A percentile compares a stretch with the other conserved stretches of the same genome.
Evolutionary conservation across 129 eudicot genomes (phyloP).

Genomic region (sunflower (Helianthus annuus)): DNA sequence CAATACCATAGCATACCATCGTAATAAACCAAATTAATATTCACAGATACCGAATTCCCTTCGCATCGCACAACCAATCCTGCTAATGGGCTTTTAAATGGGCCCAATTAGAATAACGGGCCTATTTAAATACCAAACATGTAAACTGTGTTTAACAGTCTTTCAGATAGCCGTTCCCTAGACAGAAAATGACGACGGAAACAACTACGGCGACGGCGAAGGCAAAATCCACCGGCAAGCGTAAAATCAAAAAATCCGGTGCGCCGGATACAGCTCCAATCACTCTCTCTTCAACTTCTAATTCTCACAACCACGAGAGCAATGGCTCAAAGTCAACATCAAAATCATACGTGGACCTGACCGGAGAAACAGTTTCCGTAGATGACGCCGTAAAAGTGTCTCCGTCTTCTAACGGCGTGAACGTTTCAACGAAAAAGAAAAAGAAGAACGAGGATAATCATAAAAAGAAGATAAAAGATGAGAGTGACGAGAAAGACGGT

Average conservation of each 20-base stretch:
- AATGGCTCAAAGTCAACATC: constrained; percentile 23
- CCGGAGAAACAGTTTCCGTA: constrained; percentile 10
- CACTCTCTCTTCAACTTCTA: constrained; percentile 2
- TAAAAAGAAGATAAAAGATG: constrained; percentile 27
- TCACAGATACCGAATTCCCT: too few relatives aligned
- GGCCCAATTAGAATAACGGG: not conserved
- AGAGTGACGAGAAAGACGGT: constrained; percentile 32
- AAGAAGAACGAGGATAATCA: not conserved
- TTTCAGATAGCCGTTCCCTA: constrained; percentile 1
- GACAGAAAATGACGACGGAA: constrained; percentile 18
- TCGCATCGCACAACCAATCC: too few relatives aligned
- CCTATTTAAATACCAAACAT: not conserved
- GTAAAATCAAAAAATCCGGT: constrained; percentile 9
- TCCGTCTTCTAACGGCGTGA: constrained; percentile 16
- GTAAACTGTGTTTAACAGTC: not conserved
- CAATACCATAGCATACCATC: too few relatives aligned
- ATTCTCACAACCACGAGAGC: constrained; percentile 17
- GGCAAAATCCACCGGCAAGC: constrained; percentile 23
- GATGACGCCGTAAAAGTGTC: not conserved
- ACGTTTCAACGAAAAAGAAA: constrained; percentile 20
- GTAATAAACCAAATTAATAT: too few relatives aligned
- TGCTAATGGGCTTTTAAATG: not conserved
- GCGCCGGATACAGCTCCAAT: constrained; percentile 7
- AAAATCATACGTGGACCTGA: constrained; percentile 4
- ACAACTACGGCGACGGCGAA: constrained; percentile 22